phyloP scores from a whole-genome alignment of 371 early-diverging fungal genomes.

The Zancudomyces culisetae region DNA sequence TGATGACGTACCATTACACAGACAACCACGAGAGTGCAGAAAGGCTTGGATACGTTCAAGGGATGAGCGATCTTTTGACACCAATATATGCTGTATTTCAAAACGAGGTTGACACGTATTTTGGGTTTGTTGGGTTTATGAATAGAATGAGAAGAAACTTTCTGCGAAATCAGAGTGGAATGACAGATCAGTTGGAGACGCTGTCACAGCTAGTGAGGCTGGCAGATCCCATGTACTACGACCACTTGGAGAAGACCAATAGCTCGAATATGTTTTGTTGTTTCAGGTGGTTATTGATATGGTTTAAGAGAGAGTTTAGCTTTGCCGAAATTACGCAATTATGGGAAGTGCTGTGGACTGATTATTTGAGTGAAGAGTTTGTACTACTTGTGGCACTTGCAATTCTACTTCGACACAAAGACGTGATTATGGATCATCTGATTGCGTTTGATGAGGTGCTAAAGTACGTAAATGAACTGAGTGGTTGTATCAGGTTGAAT shows the following conservation, averaged over 20 bases:
- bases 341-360: constrained; percentile 85
- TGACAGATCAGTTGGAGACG: constrained; percentile 64
- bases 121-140: constrained; percentile 83
- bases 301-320: constrained; percentile 86
- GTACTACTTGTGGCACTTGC: constrained; percentile 79
- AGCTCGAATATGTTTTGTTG: constrained; percentile 73
- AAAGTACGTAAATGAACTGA: constrained; percentile 77
- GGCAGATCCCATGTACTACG: constrained; percentile 57
- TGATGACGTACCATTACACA: constrained; percentile 65
- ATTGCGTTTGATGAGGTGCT: constrained; percentile 73
- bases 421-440: constrained; percentile 49
- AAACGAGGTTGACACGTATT: constrained; percentile 78
- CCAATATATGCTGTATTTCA: constrained; percentile 71
- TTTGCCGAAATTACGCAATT: constrained; percentile 60
- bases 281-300: constrained; percentile 88
- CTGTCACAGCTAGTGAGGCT: constrained; percentile 56
- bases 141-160: constrained; percentile 47
- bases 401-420: constrained; percentile 60
- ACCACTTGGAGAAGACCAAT: constrained; percentile 53
- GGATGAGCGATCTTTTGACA: constrained; percentile 84
- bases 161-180: constrained; percentile 35
- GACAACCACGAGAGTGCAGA: constrained; percentile 31
- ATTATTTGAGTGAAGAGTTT: constrained; percentile 55
- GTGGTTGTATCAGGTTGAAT: constrained; percentile 50
- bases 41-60: constrained; percentile 76